Evolutionary conservation across 2,329 filamentous ascomycete species (phyloP).

Genomic region (Pleomassaria siparia): DNA sequence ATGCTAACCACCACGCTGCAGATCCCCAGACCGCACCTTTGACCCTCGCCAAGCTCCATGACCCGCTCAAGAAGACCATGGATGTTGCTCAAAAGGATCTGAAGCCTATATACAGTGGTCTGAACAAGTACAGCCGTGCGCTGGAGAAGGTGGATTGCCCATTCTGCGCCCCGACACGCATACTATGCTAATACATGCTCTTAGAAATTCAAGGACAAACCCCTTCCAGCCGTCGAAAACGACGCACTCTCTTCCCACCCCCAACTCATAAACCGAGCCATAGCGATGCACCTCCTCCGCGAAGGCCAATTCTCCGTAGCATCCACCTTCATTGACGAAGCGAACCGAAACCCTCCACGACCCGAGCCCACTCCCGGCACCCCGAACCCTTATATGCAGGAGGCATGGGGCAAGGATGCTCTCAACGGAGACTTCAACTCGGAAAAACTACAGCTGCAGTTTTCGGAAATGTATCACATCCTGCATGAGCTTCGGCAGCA

Average conservation of each 20-base stretch:
- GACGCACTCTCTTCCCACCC: slow-evolving; percentile 77
- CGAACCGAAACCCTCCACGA: slow-evolving; percentile 49
- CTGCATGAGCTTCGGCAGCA: slow-evolving; percentile 72
- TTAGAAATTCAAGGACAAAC: slow-evolving; percentile 63
- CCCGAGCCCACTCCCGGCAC: slow-evolving; percentile 41
- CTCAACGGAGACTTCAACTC: slow-evolving; percentile 63
- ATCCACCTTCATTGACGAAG: slow-evolving; percentile 79
- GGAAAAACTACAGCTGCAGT: slow-evolving; percentile 73
- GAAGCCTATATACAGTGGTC: slow-evolving; percentile 78
- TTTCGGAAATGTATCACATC: slow-evolving; percentile 88
- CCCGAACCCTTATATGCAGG: slow-evolving; percentile 33
- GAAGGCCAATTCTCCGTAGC: slow-evolving; percentile 93
- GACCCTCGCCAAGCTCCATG: slow-evolving; percentile 81
- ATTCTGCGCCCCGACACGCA: neutral
- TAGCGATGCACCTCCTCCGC: slow-evolving; percentile 93
- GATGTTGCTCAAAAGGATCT: slow-evolving; percentile 79
- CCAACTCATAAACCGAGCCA: slow-evolving; percentile 83
- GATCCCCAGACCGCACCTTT: slow-evolving; percentile 72
- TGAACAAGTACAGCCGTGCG: slow-evolving; percentile 81
- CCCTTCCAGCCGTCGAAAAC: slow-evolving; percentile 73
- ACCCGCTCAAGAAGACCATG: slow-evolving; percentile 77
- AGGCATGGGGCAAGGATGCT: slow-evolving; percentile 47
- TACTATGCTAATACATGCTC: slow-evolving; percentile 10
- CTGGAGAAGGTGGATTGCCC: slow-evolving; percentile 68
- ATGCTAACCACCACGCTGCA: slow-evolving; percentile 28